phyloP scores from a whole-genome alignment of 2,329 filamentous ascomycete genomes.

The Colletotrichum australisinense region DNA sequence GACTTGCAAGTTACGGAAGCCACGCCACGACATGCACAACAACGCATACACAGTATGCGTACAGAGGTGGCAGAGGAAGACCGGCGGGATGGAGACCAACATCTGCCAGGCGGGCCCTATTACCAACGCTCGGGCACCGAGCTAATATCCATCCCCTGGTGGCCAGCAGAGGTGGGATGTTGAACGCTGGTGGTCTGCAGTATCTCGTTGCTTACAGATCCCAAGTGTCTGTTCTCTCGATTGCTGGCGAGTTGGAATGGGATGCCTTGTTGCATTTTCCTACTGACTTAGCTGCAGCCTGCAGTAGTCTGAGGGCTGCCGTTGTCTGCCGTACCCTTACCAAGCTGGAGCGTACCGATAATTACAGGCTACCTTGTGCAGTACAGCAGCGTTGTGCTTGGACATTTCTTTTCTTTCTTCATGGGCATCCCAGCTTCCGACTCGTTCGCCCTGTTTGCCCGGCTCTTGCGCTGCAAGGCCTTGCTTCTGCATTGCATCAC shows the following conservation, averaged over 20 bases:
- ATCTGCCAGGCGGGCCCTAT: slow-evolving; percentile 12
- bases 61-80: background rate
- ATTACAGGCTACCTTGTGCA: too few relatives aligned
- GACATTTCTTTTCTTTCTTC: slow-evolving; percentile 13
- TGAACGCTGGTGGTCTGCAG: background rate
- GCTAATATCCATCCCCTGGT: background rate
- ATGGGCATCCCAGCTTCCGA: slow-evolving; percentile 13
- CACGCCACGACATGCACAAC: slow-evolving; percentile 12
- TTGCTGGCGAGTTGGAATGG: background rate
- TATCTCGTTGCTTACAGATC: slow-evolving; percentile 10
- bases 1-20: slow-evolving; percentile 14
- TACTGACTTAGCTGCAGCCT: slow-evolving; percentile 8
- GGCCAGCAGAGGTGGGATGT: background rate
- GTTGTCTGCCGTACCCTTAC: background rate
- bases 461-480: slow-evolving; percentile 27
- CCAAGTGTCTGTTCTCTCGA: slow-evolving; percentile 16
- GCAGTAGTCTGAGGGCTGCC: slow-evolving; percentile 13
- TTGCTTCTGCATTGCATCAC: slow-evolving; percentile 29
- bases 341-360: background rate
- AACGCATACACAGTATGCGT: background rate
- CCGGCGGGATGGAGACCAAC: background rate
- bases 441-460: slow-evolving; percentile 22
- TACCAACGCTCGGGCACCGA: slow-evolving; percentile 4
- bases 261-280: slow-evolving; percentile 12
- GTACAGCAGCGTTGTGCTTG: background rate